These are phyloP conservation scores for Mycena indigotica DNA, from an alignment of 768 basidiomycete species.

Conservation along the genomic window DNA sequence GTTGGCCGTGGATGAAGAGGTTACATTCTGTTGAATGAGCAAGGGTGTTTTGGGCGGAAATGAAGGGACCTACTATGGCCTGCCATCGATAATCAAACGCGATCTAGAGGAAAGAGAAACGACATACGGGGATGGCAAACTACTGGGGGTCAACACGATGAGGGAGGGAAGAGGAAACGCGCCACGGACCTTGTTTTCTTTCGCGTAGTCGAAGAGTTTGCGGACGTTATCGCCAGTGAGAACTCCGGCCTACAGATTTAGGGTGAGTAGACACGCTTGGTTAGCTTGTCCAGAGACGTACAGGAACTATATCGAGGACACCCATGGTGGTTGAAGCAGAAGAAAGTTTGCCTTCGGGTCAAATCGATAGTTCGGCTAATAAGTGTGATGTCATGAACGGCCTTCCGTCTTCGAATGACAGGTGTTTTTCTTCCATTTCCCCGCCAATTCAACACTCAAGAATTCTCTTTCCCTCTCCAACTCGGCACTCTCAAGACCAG, in stretches of 20 bases:
- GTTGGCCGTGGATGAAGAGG: slow-evolving; percentile 93
- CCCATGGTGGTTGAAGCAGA: slow-evolving; percentile 58
- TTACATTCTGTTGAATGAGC: slow-evolving; percentile 86
- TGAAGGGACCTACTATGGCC: slow-evolving; percentile 70
- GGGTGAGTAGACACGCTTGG: slow-evolving; percentile 8
- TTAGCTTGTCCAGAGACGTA: slow-evolving; percentile 39
- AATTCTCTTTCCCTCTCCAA: no score
- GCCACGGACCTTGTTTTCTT: slow-evolving; percentile 71
- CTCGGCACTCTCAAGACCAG: no score
- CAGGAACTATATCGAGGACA: slow-evolving; percentile 82
- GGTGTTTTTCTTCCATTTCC: not conserved
- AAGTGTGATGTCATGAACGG: slow-evolving; percentile 9
- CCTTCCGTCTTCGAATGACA: slow-evolving; percentile 28
- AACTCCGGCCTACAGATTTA: slow-evolving; percentile 81
- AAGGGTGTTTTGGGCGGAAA: slow-evolving; percentile 8
- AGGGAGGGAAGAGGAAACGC: not conserved
- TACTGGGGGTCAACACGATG: slow-evolving; percentile 30
- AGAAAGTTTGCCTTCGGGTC: no score
- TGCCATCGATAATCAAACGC: slow-evolving; percentile 31
- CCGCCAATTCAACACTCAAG: no score
- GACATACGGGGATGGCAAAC: slow-evolving; percentile 85
- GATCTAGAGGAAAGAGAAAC: slow-evolving; percentile 3
- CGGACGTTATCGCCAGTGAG: slow-evolving; percentile 93
- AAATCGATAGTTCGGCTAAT: not conserved
- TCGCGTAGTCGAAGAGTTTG: slow-evolving; percentile 94